A percentile compares a stretch with the other conserved stretches of the same genome.
Evolutionary conservation across 305 asterid species (phyloP).

Genomic region (Rubia balearica): DNA sequence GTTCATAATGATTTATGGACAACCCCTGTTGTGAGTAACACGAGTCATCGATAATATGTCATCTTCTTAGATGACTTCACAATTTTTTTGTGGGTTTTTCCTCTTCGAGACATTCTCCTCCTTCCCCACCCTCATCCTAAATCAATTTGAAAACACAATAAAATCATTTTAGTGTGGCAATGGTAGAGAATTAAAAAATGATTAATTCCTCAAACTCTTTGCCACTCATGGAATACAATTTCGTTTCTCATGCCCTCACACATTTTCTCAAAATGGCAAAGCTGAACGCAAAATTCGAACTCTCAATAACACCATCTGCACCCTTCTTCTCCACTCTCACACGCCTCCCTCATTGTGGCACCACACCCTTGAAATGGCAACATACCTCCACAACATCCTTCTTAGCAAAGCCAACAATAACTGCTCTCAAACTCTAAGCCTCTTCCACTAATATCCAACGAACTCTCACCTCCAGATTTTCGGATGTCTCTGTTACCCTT

Average conservation of each 20-base stretch:
- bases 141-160: background rate
- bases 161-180: slow-evolving; percentile 5
- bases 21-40: background rate
- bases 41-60: background rate
- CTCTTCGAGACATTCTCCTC: background rate
- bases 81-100: slow-evolving; percentile 5
- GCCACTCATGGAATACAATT: background rate
- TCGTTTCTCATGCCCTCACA: background rate
- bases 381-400: background rate
- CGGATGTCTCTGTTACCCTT: background rate
- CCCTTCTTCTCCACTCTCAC: background rate
- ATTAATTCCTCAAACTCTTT: background rate
- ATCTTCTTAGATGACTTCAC: slow-evolving; percentile 8
- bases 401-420: background rate
- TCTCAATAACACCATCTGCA: background rate
- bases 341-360: background rate
- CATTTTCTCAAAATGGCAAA: background rate
- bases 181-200: background rate
- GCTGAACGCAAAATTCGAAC: background rate
- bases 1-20: no score
- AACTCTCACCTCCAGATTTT: background rate
- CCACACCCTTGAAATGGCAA: background rate
- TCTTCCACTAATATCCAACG: background rate
- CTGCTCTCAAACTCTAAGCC: background rate
- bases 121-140: background rate